Conservation (phyloP, 2,329 filamentous ascomycete species). For the Colletotrichum tanaceti region DNA sequence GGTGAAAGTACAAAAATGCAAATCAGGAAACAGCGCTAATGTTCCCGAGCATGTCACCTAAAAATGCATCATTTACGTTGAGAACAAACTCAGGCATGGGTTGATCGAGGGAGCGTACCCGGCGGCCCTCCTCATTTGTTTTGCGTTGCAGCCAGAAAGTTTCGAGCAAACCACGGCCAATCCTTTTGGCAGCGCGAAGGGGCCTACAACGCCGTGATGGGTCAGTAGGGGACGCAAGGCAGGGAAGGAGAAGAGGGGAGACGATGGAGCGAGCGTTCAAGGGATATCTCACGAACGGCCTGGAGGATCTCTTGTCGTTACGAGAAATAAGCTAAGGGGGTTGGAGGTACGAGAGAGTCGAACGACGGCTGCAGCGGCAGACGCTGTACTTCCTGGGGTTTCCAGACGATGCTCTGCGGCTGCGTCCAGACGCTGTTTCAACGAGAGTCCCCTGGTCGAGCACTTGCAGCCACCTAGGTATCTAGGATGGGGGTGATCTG, state of each 20-base stretch:
- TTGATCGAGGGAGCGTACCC: conserved; percentile 25
- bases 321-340: conserved; percentile 2
- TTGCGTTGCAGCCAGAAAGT: conserved; percentile 31
- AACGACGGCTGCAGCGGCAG: neutral
- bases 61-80: conserved; percentile 1
- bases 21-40: conserved; percentile 3
- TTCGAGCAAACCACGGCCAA: conserved; percentile 33
- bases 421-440: conserved; percentile 33
- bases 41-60: conserved; percentile 21
- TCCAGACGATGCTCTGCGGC: conserved; percentile 31
- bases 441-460: conserved; percentile 22
- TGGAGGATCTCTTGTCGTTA: conserved; percentile 27
- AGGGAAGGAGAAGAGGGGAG: conserved; percentile 12
- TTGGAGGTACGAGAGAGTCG: neutral
- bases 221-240: conserved; percentile 7
- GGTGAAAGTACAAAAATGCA: conserved; percentile 5
- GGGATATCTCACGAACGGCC: conserved; percentile 30
- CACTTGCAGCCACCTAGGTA: conserved; percentile 30
- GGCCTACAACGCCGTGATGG: conserved; percentile 30
- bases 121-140: conserved; percentile 32
- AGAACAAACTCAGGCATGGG: conserved; percentile 20
- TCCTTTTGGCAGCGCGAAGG: conserved; percentile 31
- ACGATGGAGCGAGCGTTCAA: conserved; percentile 25
- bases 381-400: conserved; percentile 7
- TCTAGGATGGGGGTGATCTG: conserved; percentile 10